A percentile compares a stretch with the other conserved stretches of the same genome.
These are phyloP conservation scores for Carex sylvatica DNA, from an alignment of 202 grass and related monocot genomes.

Conservation along the genomic window DNA sequence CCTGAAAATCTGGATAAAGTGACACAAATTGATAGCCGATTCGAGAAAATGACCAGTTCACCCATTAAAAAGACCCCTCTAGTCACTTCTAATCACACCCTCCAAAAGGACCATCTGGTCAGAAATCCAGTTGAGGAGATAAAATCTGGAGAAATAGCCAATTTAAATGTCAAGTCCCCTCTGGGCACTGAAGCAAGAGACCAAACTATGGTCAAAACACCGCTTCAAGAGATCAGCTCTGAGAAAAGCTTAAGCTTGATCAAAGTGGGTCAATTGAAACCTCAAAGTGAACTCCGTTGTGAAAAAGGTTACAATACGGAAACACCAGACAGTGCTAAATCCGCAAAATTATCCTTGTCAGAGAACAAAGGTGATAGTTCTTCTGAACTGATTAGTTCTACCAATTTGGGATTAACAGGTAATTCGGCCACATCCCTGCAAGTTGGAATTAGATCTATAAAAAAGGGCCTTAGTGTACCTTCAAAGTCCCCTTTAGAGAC, in stretches of 20 bases:
- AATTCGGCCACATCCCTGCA: conserved; percentile 10
- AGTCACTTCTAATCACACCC: conserved; percentile 1
- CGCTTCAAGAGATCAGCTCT: not conserved
- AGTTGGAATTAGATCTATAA: conserved; percentile 9
- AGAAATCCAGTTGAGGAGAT: not conserved
- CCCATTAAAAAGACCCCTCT: conserved; percentile 17
- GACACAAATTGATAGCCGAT: not conserved
- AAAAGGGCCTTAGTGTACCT: not conserved
- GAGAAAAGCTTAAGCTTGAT: not conserved
- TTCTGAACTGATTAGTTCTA: conserved; percentile 12
- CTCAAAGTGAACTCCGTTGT: conserved; percentile 1
- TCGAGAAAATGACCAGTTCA: conserved; percentile 7
- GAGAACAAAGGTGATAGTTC: conserved; percentile 24
- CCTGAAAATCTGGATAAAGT: conserved; percentile 12
- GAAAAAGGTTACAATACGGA: not conserved
- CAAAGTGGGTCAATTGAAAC: conserved; percentile 1
- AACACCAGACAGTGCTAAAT: not conserved
- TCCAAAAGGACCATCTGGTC: not conserved
- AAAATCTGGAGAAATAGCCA: conserved; percentile 2
- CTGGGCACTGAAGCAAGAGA: not conserved
- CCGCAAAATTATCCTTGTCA: conserved; percentile 12
- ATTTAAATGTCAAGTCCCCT: not conserved
- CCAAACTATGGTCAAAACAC: conserved; percentile 8
- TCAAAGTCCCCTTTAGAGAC: not conserved
- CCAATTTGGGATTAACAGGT: conserved; percentile 15